phyloP scores from a whole-genome alignment of 2,329 filamentous ascomycete genomes.

The Hypoxylon sp. region DNA sequence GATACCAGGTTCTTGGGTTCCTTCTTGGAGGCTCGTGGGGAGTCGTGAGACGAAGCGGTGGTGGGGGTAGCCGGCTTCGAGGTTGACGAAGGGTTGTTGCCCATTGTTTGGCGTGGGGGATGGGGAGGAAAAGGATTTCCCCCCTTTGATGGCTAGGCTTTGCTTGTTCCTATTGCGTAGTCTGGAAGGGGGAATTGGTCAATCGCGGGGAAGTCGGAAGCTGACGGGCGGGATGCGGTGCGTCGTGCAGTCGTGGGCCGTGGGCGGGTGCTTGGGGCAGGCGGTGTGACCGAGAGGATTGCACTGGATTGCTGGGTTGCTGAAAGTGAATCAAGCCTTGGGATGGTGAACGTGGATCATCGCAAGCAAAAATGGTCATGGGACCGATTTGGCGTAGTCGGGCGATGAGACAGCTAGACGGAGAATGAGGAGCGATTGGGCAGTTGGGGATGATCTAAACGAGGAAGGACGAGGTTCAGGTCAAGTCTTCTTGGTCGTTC shows the following conservation, averaged over 20 bases:
- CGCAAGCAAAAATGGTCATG: constrained; percentile 51
- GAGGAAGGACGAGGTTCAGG: constrained; percentile 41
- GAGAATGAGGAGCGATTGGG: constrained; percentile 42
- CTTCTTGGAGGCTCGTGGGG: constrained; percentile 57
- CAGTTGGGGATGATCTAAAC: constrained; percentile 43
- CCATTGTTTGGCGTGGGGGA: constrained; percentile 56
- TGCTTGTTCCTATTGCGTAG: constrained; percentile 24
- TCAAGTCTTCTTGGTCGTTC: constrained; percentile 31
- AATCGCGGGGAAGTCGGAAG: constrained; percentile 46
- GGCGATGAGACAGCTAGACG: constrained; percentile 42
- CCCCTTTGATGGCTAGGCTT: constrained; percentile 29
- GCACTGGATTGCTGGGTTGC: neutral
- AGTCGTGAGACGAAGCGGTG: constrained; percentile 50
- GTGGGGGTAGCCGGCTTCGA: constrained; percentile 57
- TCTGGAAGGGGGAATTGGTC: constrained; percentile 24
- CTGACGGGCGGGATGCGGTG: constrained; percentile 46
- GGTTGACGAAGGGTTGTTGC: constrained; percentile 62
- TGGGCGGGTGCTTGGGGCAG: constrained; percentile 35
- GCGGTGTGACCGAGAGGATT: constrained; percentile 44
- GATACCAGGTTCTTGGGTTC: constrained; percentile 69
- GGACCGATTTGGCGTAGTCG: constrained; percentile 48
- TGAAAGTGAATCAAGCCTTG: constrained; percentile 42
- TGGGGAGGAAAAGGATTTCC: constrained; percentile 36
- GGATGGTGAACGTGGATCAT: constrained; percentile 47
- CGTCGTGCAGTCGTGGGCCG: constrained; percentile 36